phyloP scores from a whole-genome alignment of 2,329 filamentous ascomycete species.

The Fonsecaea nubica region DNA sequence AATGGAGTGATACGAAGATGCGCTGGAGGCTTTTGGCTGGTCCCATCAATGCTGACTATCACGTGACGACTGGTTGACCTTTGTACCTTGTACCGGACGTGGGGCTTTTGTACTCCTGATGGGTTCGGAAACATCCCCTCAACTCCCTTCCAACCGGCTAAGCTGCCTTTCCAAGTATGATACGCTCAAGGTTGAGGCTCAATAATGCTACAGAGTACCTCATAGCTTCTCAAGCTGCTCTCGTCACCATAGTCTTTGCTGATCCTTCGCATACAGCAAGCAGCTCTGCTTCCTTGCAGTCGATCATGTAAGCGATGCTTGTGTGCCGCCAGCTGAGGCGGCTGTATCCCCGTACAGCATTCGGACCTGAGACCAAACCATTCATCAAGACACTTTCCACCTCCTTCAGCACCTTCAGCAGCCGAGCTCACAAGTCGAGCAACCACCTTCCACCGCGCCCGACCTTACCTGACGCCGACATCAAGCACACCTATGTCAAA shows the following conservation, averaged over 20 bases:
- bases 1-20: not conserved
- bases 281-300: not conserved
- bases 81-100: too few relatives aligned
- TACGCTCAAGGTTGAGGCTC: not conserved
- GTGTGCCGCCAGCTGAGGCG: constrained; percentile 12
- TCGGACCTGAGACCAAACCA: not conserved
- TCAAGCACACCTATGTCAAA: constrained; percentile 85
- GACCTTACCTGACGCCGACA: constrained; percentile 75
- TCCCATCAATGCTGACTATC: not conserved
- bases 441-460: constrained; percentile 68
- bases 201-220: not conserved
- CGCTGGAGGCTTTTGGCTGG: not conserved
- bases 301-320: constrained; percentile 16
- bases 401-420: constrained; percentile 36
- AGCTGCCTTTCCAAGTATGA: not conserved
- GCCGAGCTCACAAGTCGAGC: constrained; percentile 56
- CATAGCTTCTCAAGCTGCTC: not conserved
- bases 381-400: not conserved
- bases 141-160: not conserved
- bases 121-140: not conserved
- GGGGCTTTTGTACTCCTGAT: not conserved
- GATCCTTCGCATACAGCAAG: not conserved
- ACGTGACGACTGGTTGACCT: not conserved
- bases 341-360: not conserved
- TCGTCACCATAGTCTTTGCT: not conserved